Percentiles rank a stretch among this genome's conserved stretches.
Conservation (phyloP, 2,329 filamentous ascomycete genomes). For the Aureobasidium musti region DNA sequence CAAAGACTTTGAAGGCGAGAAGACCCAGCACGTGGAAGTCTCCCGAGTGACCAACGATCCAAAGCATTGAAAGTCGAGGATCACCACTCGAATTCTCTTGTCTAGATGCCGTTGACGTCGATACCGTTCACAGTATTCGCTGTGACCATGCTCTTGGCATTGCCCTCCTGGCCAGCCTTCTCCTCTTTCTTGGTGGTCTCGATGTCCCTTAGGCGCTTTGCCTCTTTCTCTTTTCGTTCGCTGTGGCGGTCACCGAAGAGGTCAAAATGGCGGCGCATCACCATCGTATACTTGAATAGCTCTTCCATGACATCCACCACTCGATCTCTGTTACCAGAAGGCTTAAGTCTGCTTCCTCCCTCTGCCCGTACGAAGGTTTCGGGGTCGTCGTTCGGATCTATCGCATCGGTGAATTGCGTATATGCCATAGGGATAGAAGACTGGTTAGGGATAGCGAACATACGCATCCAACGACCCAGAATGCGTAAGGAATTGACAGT, state of each 20-base stretch:
- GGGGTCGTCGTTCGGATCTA: conserved; percentile 42
- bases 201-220: conserved; percentile 33
- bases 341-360: conserved; percentile 55
- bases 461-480: conserved; percentile 69
- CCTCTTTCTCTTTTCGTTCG: conserved; percentile 54
- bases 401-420: conserved; percentile 58
- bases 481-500: conserved; percentile 66
- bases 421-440: conserved; percentile 65
- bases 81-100: too few species aligned
- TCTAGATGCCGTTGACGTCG: too few species aligned
- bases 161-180: neutral
- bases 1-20: conserved; percentile 1
- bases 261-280: conserved; percentile 63
- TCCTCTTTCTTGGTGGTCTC: conserved; percentile 13
- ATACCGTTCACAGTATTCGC: conserved; percentile 1
- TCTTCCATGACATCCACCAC: conserved; percentile 70
- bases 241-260: conserved; percentile 65
- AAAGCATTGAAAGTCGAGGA: neutral
- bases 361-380: conserved; percentile 35
- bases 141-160: conserved; percentile 12
- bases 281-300: conserved; percentile 67
- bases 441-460: conserved; percentile 69
- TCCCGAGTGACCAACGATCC: neutral
- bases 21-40: conserved; percentile 16
- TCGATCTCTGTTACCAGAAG: conserved; percentile 60